phyloP scores from a whole-genome alignment of 352 stramenopile species.

The Phytophthora pseudosyringae region DNA sequence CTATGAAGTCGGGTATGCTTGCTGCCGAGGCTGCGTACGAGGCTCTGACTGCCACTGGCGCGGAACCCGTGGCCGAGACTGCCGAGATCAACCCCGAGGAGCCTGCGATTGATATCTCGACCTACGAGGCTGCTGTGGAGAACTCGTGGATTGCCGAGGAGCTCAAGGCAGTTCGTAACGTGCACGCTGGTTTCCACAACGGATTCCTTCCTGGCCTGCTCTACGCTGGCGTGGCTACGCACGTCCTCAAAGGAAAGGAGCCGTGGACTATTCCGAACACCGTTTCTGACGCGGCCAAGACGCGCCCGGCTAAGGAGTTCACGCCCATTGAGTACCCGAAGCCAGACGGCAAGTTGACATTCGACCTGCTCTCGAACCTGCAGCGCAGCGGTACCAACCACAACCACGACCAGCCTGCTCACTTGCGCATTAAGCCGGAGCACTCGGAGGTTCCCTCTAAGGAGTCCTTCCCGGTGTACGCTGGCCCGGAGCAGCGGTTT shows the following conservation, averaged over 20 bases:
- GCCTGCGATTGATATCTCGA: constrained; percentile 68
- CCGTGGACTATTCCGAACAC: constrained; percentile 95
- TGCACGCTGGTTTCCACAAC: constrained; percentile 96
- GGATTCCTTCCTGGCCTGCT: constrained; percentile 93
- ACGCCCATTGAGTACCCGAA: constrained; percentile 96
- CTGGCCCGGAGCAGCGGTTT: constrained; percentile 97
- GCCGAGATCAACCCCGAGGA: constrained; percentile 80
- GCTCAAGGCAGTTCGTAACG: constrained; percentile 97
- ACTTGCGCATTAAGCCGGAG: constrained; percentile 96
- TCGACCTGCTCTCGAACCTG: constrained; percentile 99
- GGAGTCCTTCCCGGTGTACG: constrained; percentile 93
- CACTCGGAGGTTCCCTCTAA: constrained; percentile 85
- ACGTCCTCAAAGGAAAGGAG: constrained; percentile 95
- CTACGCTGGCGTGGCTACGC: constrained; percentile 94
- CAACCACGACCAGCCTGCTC: constrained; percentile 97
- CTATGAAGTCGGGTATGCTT: constrained; percentile 98
- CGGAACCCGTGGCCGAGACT: constrained; percentile 69
- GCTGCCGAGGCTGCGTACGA: constrained; percentile 97
- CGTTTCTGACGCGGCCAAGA: constrained; percentile 92
- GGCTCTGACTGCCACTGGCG: constrained; percentile 58
- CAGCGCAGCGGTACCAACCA: constrained; percentile 98
- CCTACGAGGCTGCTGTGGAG: constrained; percentile 91
- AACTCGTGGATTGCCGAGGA: constrained; percentile 97
- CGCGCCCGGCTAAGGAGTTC: constrained; percentile 90
- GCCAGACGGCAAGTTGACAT: constrained; percentile 97